These are phyloP conservation scores for Starmerella etchellsii DNA, from an alignment of 805 yeast species.

Conservation along the genomic window DNA sequence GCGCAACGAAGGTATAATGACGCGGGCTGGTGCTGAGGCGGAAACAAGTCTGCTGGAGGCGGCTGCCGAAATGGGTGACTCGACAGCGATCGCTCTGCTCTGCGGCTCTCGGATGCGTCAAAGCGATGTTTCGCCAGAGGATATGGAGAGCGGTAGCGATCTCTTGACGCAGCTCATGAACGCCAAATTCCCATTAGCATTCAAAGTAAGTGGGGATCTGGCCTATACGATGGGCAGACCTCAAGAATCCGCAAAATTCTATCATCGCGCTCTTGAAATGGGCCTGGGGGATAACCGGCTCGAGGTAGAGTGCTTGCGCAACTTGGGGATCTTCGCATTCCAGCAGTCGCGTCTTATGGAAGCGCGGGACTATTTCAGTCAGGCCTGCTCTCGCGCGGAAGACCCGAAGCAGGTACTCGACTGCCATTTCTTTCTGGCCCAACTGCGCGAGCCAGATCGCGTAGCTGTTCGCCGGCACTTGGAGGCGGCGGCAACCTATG, in stretches of 20 bases:
- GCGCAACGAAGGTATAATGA: conserved; percentile 44
- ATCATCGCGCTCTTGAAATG: conserved; percentile 41
- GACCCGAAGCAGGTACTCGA: conserved; percentile 40
- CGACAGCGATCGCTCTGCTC: conserved; percentile 64
- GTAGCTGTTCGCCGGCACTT: conserved; percentile 53
- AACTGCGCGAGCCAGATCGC: conserved; percentile 52
- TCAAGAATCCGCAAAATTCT: conserved; percentile 45
- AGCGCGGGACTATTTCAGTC: conserved; percentile 49
- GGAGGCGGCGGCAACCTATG: conserved; percentile 65
- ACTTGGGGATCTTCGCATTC: conserved; percentile 47
- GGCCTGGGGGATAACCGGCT: conserved; percentile 36
- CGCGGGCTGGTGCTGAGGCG: conserved; percentile 42
- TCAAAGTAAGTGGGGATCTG: conserved; percentile 69
- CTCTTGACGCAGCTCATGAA: conserved; percentile 47
- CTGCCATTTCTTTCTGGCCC: conserved; percentile 67
- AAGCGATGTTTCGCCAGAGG: conserved; percentile 35
- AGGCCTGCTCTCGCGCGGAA: conserved; percentile 48
- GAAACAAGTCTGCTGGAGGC: conserved; percentile 66
- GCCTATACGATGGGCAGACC: conserved; percentile 38
- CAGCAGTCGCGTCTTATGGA: conserved; percentile 37
- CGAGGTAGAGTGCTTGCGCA: conserved; percentile 59
- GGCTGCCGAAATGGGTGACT: conserved; percentile 73
- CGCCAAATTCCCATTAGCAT: conserved; percentile 55
- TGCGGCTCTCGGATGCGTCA: conserved; percentile 51
- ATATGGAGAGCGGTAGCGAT: conserved; percentile 47